Evolutionary conservation across 768 basidiomycete species (phyloP).

Genomic region (Suillus placidus): DNA sequence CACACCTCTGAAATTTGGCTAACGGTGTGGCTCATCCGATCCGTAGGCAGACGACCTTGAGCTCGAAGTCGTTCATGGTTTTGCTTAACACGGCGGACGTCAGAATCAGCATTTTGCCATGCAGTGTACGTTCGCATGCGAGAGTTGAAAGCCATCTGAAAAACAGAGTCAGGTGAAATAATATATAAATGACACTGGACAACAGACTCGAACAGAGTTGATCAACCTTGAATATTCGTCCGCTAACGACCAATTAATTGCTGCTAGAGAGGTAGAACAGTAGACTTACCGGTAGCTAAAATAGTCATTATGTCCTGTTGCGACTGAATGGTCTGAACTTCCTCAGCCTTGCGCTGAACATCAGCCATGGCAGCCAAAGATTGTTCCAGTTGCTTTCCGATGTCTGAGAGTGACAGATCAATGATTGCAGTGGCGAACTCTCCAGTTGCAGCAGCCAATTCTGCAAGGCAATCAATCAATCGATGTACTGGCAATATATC

Average conservation of each 20-base stretch:
- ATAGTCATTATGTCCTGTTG: conserved; percentile 83
- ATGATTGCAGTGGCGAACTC: conserved; percentile 78
- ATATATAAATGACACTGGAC: background rate
- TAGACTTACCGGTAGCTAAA: conserved; percentile 64
- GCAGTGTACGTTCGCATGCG: conserved; percentile 80
- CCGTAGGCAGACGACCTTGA: conserved; percentile 71
- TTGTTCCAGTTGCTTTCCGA: conserved; percentile 71
- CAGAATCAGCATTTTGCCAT: conserved; percentile 82
- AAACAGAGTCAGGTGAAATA: conserved; percentile 3
- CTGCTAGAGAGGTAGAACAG: background rate
- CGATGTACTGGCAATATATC: background rate
- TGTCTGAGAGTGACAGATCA: conserved; percentile 75
- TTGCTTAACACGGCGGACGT: conserved; percentile 70
- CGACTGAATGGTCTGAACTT: conserved; percentile 72
- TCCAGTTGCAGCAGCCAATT: conserved; percentile 66
- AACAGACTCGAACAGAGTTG: conserved; percentile 77
- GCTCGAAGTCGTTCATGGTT: conserved; percentile 81
- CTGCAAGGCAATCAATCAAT: conserved; percentile 37
- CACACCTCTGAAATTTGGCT: conserved; percentile 80
- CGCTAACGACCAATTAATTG: conserved; percentile 38
- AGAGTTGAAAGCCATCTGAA: conserved; percentile 83
- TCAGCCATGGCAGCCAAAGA: conserved; percentile 72
- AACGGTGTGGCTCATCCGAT: conserved; percentile 73
- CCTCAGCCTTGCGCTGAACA: conserved; percentile 73
- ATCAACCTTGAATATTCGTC: conserved; percentile 96